Base-by-base conservation (phyloP, 805 yeast species). In the Candida stauntonica region DNA sequence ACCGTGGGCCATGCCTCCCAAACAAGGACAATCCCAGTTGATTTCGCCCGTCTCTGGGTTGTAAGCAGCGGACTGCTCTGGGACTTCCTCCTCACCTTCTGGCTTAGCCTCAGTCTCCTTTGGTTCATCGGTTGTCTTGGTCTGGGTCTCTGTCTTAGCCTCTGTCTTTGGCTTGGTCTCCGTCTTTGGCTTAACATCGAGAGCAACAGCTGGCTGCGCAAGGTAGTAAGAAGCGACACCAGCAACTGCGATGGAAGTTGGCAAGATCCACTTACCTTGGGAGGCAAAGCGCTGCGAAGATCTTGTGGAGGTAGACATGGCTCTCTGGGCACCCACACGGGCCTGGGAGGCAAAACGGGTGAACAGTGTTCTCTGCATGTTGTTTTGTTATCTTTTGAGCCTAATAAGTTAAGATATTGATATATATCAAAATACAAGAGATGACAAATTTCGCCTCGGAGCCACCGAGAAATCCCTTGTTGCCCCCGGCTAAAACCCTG, bases 1-100 rank as follows among this genome's bases (percentile, higher is more conserved):
- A 0, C 99, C 99, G 49, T 89, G 73, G 23, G 99, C 98, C 97
- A 93, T 87, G 29, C 99, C 99, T 24, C 98, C 99, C 35, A 93
- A 70, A 64, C 98, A 91, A n/a, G 99, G 98, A 63, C 99, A 93
- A 59, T 93, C 98, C 99, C 99, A 93, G 76, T 93, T 91, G 66
- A 93, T 93, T 61, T 91, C 98, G 21, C 99, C 99, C 3, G 99
- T 93, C 55, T 86, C 95, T 21, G 97, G 97, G 67, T 91, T 78
- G 65, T 78, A 91, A 4, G 98, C 96, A 27, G 87, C 84, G 44
- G 70, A 65, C 45, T 62, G 67, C 16, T 65, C 63, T 31, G 64
- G 72, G 31, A 65, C 69, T 29, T 57, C 63, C 35, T 38, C 43
- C 6, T 57, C 67, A 6, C 45, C 60, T 20, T 44, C 54, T 13